phyloP scores from a whole-genome alignment of 164 flowering plant species.

The Magnolia kwangsiensis region DNA sequence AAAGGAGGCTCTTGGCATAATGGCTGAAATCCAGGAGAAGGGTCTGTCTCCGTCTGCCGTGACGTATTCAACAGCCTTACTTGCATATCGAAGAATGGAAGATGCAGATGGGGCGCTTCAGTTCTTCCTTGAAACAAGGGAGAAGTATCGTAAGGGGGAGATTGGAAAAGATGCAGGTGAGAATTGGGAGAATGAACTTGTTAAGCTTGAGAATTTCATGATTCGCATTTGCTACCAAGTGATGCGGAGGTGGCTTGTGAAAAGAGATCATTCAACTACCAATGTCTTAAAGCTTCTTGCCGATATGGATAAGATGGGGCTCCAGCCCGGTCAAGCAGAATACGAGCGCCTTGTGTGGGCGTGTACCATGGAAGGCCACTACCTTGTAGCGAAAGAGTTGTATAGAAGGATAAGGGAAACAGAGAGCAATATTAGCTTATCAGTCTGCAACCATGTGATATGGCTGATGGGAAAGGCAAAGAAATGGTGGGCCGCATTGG shows the following conservation, averaged over 20 bases:
- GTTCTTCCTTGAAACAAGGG: slow-evolving; percentile 56
- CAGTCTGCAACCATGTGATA: slow-evolving; percentile 87
- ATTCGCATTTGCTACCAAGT: slow-evolving; percentile 75
- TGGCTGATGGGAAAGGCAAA: slow-evolving; percentile 96
- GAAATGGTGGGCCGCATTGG: slow-evolving; percentile 99
- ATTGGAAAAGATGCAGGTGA: slow-evolving; percentile 35
- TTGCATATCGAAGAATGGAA: slow-evolving; percentile 70
- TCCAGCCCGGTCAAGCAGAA: slow-evolving; percentile 50
- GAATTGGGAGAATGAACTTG: slow-evolving; percentile 66
- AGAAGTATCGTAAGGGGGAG: slow-evolving; percentile 56
- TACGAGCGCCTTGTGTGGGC: slow-evolving; percentile 87
- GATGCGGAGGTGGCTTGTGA: slow-evolving; percentile 83
- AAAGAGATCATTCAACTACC: slow-evolving; percentile 33
- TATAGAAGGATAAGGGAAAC: slow-evolving; percentile 65
- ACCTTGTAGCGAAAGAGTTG: slow-evolving; percentile 67
- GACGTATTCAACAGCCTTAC: slow-evolving; percentile 74
- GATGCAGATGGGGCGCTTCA: slow-evolving; percentile 81
- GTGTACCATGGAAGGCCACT: slow-evolving; percentile 72
- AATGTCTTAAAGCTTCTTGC: slow-evolving; percentile 62
- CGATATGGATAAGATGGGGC: slow-evolving; percentile 62
- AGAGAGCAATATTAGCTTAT: slow-evolving; percentile 63
- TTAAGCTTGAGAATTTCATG: slow-evolving; percentile 58
- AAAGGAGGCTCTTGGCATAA: slow-evolving; percentile 51
- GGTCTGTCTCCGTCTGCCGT: slow-evolving; percentile 66
- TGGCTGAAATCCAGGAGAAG: slow-evolving; percentile 47